Evolutionary conservation across 306 rosid genomes (phyloP).

Genomic region (Prunus campanulata): DNA sequence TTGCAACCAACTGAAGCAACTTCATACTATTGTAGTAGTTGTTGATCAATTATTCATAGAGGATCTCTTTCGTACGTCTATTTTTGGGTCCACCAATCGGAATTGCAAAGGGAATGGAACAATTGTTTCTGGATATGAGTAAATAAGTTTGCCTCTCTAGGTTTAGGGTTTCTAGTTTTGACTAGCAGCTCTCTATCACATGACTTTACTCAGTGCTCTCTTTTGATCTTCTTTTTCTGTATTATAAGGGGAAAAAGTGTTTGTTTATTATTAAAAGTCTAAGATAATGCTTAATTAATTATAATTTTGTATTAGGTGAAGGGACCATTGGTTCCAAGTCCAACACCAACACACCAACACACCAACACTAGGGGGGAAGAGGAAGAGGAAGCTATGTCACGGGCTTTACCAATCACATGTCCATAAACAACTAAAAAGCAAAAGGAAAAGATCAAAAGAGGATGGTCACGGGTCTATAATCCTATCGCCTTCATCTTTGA

Average conservation of each 20-base stretch:
- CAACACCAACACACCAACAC: not conserved
- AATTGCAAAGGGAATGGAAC: not conserved
- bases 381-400: not conserved
- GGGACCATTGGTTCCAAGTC: not conserved
- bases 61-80: not conserved
- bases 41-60: not conserved
- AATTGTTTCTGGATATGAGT: not conserved
- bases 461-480: slow-evolving; percentile 6
- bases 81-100: not conserved
- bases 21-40: not conserved
- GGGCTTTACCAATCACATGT: not conserved
- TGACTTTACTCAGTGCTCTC: not conserved
- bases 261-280: too few relatives aligned
- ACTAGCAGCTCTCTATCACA: too few relatives aligned
- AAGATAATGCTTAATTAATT: too few relatives aligned
- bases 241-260: not conserved
- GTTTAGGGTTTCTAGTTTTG: too few relatives aligned
- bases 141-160: not conserved
- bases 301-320: not conserved
- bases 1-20: not conserved
- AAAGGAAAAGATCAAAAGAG: not conserved
- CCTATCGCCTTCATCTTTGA: not conserved
- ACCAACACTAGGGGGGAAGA: not conserved
- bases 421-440: not conserved
- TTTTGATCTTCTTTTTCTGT: not conserved